Conservation (phyloP, 106 monocot species). For the Agapanthus africanus region DNA sequence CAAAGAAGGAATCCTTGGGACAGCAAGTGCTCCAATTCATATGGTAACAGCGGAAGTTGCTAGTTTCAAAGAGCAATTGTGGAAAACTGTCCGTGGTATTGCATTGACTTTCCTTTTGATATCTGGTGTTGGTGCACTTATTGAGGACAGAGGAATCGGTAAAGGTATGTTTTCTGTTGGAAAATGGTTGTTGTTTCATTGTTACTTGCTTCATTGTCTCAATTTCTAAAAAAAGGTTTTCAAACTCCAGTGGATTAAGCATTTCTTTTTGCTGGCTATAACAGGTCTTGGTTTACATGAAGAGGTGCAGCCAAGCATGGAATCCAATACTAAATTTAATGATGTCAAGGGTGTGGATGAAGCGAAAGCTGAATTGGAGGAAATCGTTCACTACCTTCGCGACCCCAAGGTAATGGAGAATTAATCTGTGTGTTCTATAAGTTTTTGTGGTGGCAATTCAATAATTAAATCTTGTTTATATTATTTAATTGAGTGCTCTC, state of each 20-base stretch:
- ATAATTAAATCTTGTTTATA: too few relatives aligned
- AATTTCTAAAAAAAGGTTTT: not conserved
- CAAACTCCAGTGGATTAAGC: too few relatives aligned
- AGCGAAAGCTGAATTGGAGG: constrained; percentile 95
- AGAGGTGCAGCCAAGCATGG: constrained; percentile 95
- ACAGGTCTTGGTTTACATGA: constrained; percentile 90
- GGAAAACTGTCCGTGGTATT: constrained; percentile 84
- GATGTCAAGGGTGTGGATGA: constrained; percentile 99
- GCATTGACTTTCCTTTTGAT: constrained; percentile 86
- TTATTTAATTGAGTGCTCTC: too few relatives aligned
- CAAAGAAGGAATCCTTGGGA: constrained; percentile 82
- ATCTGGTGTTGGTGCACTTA: constrained; percentile 94
- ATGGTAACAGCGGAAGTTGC: constrained; percentile 93
- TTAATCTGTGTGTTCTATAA: too few relatives aligned
- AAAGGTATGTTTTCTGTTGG: constrained; percentile 60
- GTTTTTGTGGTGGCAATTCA: too few relatives aligned
- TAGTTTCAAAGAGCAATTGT: constrained; percentile 89
- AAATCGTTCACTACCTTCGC: constrained; percentile 97
- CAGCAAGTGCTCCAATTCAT: constrained; percentile 82
- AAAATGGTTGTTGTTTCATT: too few relatives aligned
- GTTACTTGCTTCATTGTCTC: not conserved
- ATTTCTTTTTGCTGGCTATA: not conserved
- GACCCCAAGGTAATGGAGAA: constrained; percentile 99
- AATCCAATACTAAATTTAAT: constrained; percentile 91
- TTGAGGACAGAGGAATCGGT: constrained; percentile 95